These are phyloP conservation scores for Urochloa ruziziensis DNA, from an alignment of 176 grass and related monocot species.

Conservation along the genomic window DNA sequence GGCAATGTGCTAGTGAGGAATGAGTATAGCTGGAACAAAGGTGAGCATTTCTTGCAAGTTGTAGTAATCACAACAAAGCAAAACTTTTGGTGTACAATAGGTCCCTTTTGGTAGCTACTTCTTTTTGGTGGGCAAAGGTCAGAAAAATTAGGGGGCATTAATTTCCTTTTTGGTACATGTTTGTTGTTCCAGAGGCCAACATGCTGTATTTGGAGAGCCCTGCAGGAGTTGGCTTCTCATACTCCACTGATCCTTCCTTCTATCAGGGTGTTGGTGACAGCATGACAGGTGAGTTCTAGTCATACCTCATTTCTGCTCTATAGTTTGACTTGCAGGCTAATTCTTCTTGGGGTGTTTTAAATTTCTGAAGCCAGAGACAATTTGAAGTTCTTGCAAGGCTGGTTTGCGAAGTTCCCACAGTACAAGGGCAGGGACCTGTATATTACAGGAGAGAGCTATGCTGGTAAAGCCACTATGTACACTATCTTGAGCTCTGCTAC, in stretches of 20 bases:
- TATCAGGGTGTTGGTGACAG: conserved; percentile 73
- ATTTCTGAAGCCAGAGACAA: conserved; percentile 78
- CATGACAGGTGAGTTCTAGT: conserved; percentile 53
- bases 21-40: conserved; percentile 97
- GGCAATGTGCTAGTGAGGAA: conserved; percentile 68
- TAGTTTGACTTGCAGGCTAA: background rate
- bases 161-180: background rate
- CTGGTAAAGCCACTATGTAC: conserved; percentile 41
- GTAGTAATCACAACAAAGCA: conserved; percentile 9
- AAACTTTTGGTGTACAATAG: background rate
- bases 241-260: conserved; percentile 66
- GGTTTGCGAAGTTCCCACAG: conserved; percentile 84
- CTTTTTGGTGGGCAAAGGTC: background rate
- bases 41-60: conserved; percentile 37
- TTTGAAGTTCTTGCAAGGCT: conserved; percentile 74
- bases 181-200: conserved; percentile 77
- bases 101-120: conserved; percentile 7
- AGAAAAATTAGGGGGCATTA: background rate
- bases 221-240: conserved; percentile 88
- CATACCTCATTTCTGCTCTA: background rate
- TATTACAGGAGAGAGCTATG: conserved; percentile 95
- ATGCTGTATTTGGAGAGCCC: conserved; percentile 90
- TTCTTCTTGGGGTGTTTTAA: background rate
- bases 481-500: background rate
- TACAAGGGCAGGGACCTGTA: conserved; percentile 79